Base-by-base conservation (phyloP, 768 basidiomycete genomes). In the Mycena chlorophos region DNA sequence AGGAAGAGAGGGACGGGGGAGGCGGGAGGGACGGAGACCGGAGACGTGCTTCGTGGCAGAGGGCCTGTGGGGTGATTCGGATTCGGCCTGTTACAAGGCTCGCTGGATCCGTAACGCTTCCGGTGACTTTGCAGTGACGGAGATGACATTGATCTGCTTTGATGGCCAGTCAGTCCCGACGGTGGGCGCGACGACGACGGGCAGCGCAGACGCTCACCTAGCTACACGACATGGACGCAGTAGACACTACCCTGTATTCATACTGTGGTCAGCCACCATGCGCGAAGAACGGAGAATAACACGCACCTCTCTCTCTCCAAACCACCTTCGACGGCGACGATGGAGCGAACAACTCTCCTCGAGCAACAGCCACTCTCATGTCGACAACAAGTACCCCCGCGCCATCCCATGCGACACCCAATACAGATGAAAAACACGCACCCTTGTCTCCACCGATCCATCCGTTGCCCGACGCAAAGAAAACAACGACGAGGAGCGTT, bases 401-500 rank as follows among this genome's bases (percentile, higher is more conserved):
- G 13, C 39, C n/a, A 40, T 6, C 6, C 19, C 10, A 40, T 12
- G 39, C 6, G 12, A 40, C 39, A 40, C 19, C 39, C 13, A 19
- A 20, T 6, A 6, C 10, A 60, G 48, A 61, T 61, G 55, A 61
- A 57, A 57, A 61, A 61, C 60, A 61, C 60, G 60, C 60, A 54
- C 60, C 22, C 38, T 27, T 2, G 47, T n/a, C 55, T 37, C 30
- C 22, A 53, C 26, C 22, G 20, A 25, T 6, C 19, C 39, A 12
- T 6, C 39, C 10, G 12, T 12, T 20, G 39, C 10, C 20, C 12
- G 19, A 40, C 12, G 19, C 39, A 6, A 6, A 40, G 6, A 12
- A 19, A 10, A 19, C 39, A 40, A 13, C 19, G 19, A 12, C 20
- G 39, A 40, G 19, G 39, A 40, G 13, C 31, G 31, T 8, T 34